Evolutionary conservation across 306 rosid species (phyloP), one percentile per base, ranked within the genome.

Genomic region (Crotalaria pallida): DNA sequence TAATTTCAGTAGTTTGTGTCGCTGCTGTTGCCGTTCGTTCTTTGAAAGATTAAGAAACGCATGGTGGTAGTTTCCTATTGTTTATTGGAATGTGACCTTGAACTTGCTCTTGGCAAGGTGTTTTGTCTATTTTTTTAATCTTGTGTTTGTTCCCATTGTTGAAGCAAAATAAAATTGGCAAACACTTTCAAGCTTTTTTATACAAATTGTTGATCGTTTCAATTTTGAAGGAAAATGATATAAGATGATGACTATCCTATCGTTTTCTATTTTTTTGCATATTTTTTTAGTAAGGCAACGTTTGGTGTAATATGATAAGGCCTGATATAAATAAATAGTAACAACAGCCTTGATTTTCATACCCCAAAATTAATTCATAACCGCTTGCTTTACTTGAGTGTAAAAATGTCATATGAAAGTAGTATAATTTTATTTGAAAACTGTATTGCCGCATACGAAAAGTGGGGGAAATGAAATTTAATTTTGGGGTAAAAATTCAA

Each of bases 151-250:
- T 75, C 56, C 0, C 50, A 18, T 51, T 61, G 49, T 36, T 71
- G 66, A 21, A 53, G 27, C 49, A 36, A 70, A 82, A 82, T 82
- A 78, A 79, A 66, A 60, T 59, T 7, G 19, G 56, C 34, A 33
- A 36, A 71, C 53, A 56, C 51, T 65, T 34, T 50, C 58, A 41
- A 56, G 21, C 38, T 9, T 36, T 38, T 75, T 22, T 24, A 9
- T 18, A 8, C 56, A 22, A 3, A 38, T 29, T 41, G 16, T 48
- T 69, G 19, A 12, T 72, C 47, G 33, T 33, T 77, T 61, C 21
- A 7, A 16, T 27, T 43, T 52, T 18, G 22, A 7, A 33, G 10
- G 56, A 67, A 45, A 60, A 34, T 16, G 9, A 49, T 65, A 5
- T 1, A n/a, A n/a, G n/a, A 2, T 27, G 21, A 21, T 11, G 22